A percentile compares a stretch with the other conserved stretches of the same genome.
Conservation (phyloP, 176 grass and related monocot species). For the Eremochloa ophiuroides region DNA sequence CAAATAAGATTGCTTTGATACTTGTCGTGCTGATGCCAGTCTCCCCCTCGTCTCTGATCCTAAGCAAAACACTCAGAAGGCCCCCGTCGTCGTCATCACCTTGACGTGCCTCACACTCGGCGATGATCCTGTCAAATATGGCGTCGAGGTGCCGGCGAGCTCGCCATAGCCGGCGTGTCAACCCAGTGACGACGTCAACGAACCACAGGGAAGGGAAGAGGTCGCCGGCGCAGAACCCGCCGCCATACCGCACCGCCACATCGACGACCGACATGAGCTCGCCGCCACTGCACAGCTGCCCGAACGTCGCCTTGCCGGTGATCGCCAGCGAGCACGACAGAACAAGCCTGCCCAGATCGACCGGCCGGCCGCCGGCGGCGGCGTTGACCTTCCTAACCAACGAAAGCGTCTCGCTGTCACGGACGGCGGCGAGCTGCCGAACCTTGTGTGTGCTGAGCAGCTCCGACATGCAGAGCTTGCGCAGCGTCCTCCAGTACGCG, state of each 20-base stretch:
- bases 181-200: conserved; percentile 10
- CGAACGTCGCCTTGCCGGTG: neutral
- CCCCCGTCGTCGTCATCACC: neutral
- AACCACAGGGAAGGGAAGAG: conserved; percentile 19
- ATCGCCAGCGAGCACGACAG: neutral
- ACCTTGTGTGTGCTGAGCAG: neutral
- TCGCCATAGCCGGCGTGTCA: neutral
- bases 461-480: conserved; percentile 39
- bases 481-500: conserved; percentile 25
- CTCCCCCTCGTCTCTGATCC: neutral
- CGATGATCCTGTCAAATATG: neutral
- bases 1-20: neutral
- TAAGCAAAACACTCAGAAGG: conserved; percentile 32
- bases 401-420: neutral
- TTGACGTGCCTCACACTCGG: neutral
- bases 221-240: conserved; percentile 5
- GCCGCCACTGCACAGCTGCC: neutral
- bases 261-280: neutral
- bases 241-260: neutral
- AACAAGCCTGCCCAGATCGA: conserved; percentile 15
- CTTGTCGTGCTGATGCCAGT: neutral
- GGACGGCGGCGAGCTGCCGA: neutral
- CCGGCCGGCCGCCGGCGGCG: neutral
- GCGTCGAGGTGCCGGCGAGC: conserved; percentile 4
- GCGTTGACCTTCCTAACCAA: neutral